A percentile compares a stretch with the other conserved stretches of the same genome.
These are phyloP conservation scores for Barnettozyma pratensis DNA, from an alignment of 805 yeast genomes.

Conservation along the genomic window DNA sequence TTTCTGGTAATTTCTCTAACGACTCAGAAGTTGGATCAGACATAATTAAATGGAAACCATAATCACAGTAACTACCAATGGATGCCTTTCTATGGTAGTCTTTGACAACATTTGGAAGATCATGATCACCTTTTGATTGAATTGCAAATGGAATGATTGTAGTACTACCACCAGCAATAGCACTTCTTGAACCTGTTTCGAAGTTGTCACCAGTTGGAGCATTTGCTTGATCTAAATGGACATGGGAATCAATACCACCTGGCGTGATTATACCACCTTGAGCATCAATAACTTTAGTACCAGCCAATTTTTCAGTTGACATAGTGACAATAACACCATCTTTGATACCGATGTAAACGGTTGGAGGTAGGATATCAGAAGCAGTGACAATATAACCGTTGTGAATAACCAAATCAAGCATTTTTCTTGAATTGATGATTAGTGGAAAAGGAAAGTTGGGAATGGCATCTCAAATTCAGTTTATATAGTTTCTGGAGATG, in stretches of 20 bases:
- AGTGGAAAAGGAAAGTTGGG: background rate
- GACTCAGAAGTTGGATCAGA: constrained; percentile 30
- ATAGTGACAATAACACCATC: constrained; percentile 35
- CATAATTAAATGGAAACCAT: constrained; percentile 43
- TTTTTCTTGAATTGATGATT: background rate
- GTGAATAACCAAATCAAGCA: constrained; percentile 24
- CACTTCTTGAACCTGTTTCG: constrained; percentile 39
- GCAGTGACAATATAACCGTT: constrained; percentile 30
- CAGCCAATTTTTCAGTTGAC: constrained; percentile 27
- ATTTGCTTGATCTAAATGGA: constrained; percentile 40
- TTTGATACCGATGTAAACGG: constrained; percentile 36
- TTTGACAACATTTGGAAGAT: constrained; percentile 26
- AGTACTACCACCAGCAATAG: constrained; percentile 48
- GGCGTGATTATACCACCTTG: constrained; percentile 45
- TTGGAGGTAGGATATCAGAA: constrained; percentile 27
- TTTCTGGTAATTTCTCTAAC: constrained; percentile 28
- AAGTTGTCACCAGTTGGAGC: constrained; percentile 40
- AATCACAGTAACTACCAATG: constrained; percentile 37
- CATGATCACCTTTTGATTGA: constrained; percentile 31
- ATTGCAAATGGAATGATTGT: constrained; percentile 43
- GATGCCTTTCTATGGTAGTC: constrained; percentile 29
- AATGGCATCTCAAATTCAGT: no score
- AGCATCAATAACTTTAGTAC: constrained; percentile 35
- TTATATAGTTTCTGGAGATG: no score
- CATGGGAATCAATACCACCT: constrained; percentile 48